phyloP scores from a whole-genome alignment of 208 protist species.

The Trypanosoma boissoni region DNA sequence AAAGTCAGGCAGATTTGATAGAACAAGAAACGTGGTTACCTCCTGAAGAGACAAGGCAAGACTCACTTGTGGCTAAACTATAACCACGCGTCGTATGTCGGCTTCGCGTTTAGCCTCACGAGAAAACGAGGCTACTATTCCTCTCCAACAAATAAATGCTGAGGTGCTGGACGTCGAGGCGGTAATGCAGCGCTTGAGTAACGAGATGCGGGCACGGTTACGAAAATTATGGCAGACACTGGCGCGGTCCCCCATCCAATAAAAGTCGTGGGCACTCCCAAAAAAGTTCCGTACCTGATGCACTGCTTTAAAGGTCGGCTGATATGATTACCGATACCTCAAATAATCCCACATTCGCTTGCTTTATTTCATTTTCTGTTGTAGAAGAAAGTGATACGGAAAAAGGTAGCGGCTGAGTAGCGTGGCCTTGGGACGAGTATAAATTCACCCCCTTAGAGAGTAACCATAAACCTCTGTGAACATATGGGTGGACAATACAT shows the following conservation, averaged over 20 bases:
- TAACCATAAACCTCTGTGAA: not conserved
- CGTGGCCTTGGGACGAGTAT: not conserved
- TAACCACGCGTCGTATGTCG: not conserved
- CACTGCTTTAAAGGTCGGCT: too few relatives aligned
- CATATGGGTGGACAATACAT: conserved; percentile 1
- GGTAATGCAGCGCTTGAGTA: not conserved
- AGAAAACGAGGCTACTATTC: not conserved
- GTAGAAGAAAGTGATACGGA: not conserved
- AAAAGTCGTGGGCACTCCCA: too few relatives aligned
- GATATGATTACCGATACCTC: too few relatives aligned
- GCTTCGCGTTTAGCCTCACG: not conserved
- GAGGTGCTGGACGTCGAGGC: not conserved
- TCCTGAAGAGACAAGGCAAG: not conserved
- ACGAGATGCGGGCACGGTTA: not conserved
- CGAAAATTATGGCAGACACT: too few relatives aligned
- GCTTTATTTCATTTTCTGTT: not conserved
- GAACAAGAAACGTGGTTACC: not conserved
- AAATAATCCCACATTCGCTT: not conserved
- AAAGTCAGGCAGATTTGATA: not conserved
- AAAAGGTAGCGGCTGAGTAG: not conserved
- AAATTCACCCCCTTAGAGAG: not conserved
- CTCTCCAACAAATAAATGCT: not conserved
- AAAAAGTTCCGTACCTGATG: too few relatives aligned
- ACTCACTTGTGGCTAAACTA: not conserved
- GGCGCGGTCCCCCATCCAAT: too few relatives aligned